Conservation (phyloP, 1,284 basidiomycete genomes). For the Ustilago crameri region DNA sequence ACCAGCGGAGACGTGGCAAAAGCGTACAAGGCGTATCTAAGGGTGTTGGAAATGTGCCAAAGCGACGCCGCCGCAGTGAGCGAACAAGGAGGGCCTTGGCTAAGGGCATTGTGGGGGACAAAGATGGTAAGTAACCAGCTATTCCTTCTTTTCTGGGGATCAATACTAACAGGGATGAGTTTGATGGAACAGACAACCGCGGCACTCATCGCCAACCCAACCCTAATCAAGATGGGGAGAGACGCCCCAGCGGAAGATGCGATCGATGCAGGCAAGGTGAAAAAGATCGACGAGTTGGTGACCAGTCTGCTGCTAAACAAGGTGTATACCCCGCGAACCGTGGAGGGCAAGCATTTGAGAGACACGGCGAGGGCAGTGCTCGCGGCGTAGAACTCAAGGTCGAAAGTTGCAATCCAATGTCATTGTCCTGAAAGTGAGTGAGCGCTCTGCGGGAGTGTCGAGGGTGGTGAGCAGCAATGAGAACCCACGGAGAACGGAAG, state of each 20-base stretch:
- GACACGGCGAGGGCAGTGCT: conserved; percentile 19
- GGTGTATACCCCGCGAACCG: conserved; percentile 48
- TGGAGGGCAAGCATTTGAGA: conserved; percentile 14
- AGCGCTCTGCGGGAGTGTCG: too few relatives aligned
- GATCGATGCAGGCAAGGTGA: conserved; percentile 28
- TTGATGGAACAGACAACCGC: conserved; percentile 11
- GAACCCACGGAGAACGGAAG: too few relatives aligned
- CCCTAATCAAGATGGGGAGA: not conserved
- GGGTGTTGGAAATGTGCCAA: conserved; percentile 61
- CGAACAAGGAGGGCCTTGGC: conserved; percentile 48
- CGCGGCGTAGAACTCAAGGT: conserved; percentile 1
- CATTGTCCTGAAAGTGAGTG: too few relatives aligned
- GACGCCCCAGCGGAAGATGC: conserved; percentile 16
- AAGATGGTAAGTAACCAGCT: conserved; percentile 51
- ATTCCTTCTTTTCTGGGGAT: not conserved
- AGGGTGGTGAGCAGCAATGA: too few relatives aligned
- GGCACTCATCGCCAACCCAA: conserved; percentile 24
- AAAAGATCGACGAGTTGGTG: conserved; percentile 52
- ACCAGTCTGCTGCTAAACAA: conserved; percentile 53
- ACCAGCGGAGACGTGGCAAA: conserved; percentile 75
- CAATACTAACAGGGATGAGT: not conserved
- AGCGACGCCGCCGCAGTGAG: conserved; percentile 17
- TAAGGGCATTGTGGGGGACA: conserved; percentile 64
- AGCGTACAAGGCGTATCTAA: conserved; percentile 62
- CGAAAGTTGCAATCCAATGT: not conserved